Conservation (phyloP, 441 rosid genomes). For the Adansonia grandidieri region DNA sequence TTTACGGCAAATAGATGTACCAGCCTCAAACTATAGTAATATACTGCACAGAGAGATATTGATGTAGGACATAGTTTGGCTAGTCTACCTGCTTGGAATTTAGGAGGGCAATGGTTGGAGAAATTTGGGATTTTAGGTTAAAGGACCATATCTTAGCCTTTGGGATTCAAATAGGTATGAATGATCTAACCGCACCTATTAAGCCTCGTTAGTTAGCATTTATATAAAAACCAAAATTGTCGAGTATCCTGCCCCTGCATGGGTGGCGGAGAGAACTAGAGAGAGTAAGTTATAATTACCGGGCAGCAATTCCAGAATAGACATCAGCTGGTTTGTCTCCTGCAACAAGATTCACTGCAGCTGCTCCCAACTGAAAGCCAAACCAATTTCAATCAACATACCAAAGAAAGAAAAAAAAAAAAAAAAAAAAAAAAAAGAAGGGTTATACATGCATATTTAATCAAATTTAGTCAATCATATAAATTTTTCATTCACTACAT, state of each 20-base stretch:
- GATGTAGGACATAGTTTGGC: not conserved
- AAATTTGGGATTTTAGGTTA: not conserved
- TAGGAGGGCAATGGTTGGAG: not conserved
- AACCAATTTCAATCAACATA: slow-evolving; percentile 28
- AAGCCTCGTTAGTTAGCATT: not conserved
- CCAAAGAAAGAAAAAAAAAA: slow-evolving; percentile 6
- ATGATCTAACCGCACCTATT: not conserved
- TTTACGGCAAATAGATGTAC: not conserved
- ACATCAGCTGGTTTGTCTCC: slow-evolving; percentile 96
- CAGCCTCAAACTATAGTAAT: not conserved
- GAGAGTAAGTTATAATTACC: slow-evolving; percentile 47
- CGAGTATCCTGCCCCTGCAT: not conserved
- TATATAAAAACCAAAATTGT: not conserved
- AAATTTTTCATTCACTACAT: not conserved
- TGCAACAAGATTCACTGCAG: slow-evolving; percentile 89
- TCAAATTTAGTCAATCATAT: not conserved
- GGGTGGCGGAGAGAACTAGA: slow-evolving; percentile 21
- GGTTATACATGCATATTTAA: not conserved
- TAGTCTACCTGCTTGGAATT: not conserved
- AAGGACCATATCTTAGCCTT: slow-evolving; percentile 12
- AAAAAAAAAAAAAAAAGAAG: too few relatives aligned
- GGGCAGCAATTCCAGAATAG: slow-evolving; percentile 89
- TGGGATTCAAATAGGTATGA: not conserved
- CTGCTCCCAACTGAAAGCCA: slow-evolving; percentile 83
- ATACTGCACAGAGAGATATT: slow-evolving; percentile 8